Percentiles rank a stretch among this genome's conserved stretches.
Evolutionary conservation across 208 protist species (phyloP).

Genomic region (Tritrichomonas foetus): DNA sequence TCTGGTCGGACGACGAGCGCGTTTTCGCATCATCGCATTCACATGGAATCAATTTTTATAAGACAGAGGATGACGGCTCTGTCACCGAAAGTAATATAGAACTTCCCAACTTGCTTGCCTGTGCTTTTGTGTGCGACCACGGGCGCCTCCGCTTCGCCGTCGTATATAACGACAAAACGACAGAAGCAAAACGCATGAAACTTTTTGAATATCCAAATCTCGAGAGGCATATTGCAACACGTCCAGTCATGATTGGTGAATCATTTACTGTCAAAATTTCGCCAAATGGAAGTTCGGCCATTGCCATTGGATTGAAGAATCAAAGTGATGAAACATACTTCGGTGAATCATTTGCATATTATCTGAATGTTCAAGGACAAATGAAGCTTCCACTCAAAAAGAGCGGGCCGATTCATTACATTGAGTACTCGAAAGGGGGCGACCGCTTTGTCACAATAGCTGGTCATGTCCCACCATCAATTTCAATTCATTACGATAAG

Average conservation of each 20-base stretch:
- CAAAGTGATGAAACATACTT: background rate
- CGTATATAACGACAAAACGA: background rate
- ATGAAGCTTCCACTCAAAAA: background rate
- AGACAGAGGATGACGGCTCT: background rate
- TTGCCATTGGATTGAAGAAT: slow-evolving; percentile 7
- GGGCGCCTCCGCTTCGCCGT: background rate
- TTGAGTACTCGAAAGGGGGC: background rate
- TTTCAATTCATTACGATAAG: background rate
- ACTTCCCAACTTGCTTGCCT: background rate
- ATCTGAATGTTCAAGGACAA: background rate
- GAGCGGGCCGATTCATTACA: background rate
- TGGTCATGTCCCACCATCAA: background rate
- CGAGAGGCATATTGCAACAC: background rate
- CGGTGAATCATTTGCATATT: slow-evolving; percentile 25
- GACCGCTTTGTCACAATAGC: slow-evolving; percentile 12
- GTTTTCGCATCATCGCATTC: background rate
- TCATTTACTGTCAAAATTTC: background rate
- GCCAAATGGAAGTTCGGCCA: background rate
- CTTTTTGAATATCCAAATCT: background rate
- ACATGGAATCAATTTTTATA: background rate
- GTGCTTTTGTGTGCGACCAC: background rate
- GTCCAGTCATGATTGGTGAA: slow-evolving; percentile 24
- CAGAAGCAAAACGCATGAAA: background rate
- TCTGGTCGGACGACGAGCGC: background rate
- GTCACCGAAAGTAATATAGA: background rate